Conservation (phyloP, 768 basidiomycete genomes). For the Sistotremastrum suecicum region DNA sequence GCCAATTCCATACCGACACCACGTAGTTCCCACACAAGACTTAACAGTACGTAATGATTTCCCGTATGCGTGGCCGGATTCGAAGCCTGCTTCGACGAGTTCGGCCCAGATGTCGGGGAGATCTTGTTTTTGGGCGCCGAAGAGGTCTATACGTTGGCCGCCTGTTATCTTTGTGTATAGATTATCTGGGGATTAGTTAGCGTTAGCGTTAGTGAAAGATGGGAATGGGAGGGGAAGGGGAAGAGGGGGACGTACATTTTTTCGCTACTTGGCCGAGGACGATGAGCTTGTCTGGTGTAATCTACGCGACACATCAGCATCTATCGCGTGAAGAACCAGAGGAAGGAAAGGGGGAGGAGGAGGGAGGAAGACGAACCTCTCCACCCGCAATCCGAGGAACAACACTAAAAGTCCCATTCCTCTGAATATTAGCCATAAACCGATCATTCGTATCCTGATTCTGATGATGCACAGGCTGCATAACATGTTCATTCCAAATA, state of each 20-base stretch:
- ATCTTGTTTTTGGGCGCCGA: slow-evolving; percentile 57
- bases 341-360: too few species aligned
- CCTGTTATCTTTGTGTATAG: slow-evolving; percentile 53
- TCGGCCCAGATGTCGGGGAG: slow-evolving; percentile 56
- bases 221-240: background rate
- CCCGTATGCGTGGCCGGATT: slow-evolving; percentile 67
- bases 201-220: background rate
- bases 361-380: slow-evolving; percentile 24
- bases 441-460: slow-evolving; percentile 63
- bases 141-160: slow-evolving; percentile 51
- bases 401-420: slow-evolving; percentile 57
- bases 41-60: slow-evolving; percentile 50
- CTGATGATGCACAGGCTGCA: slow-evolving; percentile 47
- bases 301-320: too few species aligned
- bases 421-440: slow-evolving; percentile 56
- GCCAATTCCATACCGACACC: slow-evolving; percentile 60
- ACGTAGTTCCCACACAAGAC: slow-evolving; percentile 59
- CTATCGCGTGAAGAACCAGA: too few species aligned
- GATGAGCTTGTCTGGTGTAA: slow-evolving; percentile 52
- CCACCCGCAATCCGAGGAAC: slow-evolving; percentile 60
- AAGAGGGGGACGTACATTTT: slow-evolving; percentile 32
- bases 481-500: slow-evolving; percentile 48
- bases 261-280: slow-evolving; percentile 51
- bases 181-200: slow-evolving; percentile 17
- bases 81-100: slow-evolving; percentile 50